phyloP scores from a whole-genome alignment of 2,329 filamentous ascomycete genomes.

The Aspergillus terreus region DNA sequence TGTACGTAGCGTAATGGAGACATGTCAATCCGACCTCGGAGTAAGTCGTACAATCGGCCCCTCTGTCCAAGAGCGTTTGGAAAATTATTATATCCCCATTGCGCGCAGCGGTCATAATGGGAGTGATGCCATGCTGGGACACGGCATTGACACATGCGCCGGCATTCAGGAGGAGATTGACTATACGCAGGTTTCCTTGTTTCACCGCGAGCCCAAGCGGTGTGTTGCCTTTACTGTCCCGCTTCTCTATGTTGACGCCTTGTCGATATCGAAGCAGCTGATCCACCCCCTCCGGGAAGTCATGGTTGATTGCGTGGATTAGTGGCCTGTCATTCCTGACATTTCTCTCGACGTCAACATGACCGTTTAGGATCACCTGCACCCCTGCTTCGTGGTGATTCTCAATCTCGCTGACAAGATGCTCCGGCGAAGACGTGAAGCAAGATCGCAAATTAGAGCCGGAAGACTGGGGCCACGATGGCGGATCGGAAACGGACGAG shows the following conservation, averaged over 20 bases:
- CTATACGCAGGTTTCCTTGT: not conserved
- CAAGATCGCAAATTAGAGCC: too few relatives aligned
- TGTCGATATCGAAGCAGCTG: not conserved
- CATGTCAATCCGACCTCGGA: slow-evolving; percentile 6
- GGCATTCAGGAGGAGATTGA: not conserved
- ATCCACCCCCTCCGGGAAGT: not conserved
- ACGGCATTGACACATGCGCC: slow-evolving; percentile 1
- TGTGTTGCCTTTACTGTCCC: not conserved
- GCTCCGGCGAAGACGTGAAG: not conserved
- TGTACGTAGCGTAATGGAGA: slow-evolving; percentile 11
- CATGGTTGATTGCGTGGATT: slow-evolving; percentile 1
- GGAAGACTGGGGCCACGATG: not conserved
- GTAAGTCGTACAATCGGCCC: slow-evolving; percentile 1
- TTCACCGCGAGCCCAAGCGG: slow-evolving; percentile 5
- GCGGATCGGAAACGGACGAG: not conserved
- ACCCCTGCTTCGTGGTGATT: not conserved
- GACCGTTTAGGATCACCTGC: not conserved
- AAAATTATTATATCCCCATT: not conserved
- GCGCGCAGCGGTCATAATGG: slow-evolving; percentile 8
- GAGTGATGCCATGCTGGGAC: slow-evolving; percentile 2
- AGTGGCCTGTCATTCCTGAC: slow-evolving; percentile 1
- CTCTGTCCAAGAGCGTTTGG: not conserved
- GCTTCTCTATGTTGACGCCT: slow-evolving; percentile 4
- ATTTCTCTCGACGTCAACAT: slow-evolving; percentile 1
- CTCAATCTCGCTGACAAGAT: slow-evolving; percentile 1